A percentile compares a stretch with the other conserved stretches of the same genome.
These are phyloP conservation scores for Solanum acaule DNA, from an alignment of 257 asterid species.

Conservation along the genomic window DNA sequence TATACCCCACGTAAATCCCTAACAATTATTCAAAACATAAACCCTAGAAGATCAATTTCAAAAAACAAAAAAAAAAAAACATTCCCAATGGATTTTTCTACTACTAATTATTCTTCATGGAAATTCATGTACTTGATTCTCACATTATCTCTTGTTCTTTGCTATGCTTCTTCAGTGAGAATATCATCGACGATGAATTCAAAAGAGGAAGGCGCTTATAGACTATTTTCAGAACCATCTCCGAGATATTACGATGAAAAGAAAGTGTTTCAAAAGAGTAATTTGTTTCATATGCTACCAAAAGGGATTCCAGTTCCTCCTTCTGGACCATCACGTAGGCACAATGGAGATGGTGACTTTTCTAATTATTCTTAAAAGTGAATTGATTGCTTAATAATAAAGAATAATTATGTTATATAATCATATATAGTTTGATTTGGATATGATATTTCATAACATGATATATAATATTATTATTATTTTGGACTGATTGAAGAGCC, in stretches of 20 bases:
- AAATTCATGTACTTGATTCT: not conserved
- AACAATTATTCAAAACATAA: not conserved
- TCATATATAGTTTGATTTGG: not conserved
- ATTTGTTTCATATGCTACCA: constrained; percentile 24
- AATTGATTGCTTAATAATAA: not conserved
- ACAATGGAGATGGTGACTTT: constrained; percentile 3
- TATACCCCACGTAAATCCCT: not conserved
- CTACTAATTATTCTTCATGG: not conserved
- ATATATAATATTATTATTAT: not conserved
- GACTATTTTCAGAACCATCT: not conserved
- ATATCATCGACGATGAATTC: not conserved
- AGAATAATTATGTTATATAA: not conserved
- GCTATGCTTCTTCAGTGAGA: not conserved
- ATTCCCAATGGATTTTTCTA: not conserved
- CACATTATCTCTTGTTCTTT: not conserved
- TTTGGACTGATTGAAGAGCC: not conserved
- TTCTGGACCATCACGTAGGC: constrained; percentile 41
- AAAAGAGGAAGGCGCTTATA: not conserved
- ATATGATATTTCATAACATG: not conserved
- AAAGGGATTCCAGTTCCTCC: constrained; percentile 41
- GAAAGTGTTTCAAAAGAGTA: not conserved
- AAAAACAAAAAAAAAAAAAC: too few relatives aligned
- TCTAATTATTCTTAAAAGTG: not conserved
- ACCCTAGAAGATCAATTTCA: not conserved
- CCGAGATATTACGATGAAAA: not conserved